These are phyloP conservation scores for Lojkania enalia DNA, from an alignment of 2,329 filamentous ascomycete genomes.

Conservation along the genomic window DNA sequence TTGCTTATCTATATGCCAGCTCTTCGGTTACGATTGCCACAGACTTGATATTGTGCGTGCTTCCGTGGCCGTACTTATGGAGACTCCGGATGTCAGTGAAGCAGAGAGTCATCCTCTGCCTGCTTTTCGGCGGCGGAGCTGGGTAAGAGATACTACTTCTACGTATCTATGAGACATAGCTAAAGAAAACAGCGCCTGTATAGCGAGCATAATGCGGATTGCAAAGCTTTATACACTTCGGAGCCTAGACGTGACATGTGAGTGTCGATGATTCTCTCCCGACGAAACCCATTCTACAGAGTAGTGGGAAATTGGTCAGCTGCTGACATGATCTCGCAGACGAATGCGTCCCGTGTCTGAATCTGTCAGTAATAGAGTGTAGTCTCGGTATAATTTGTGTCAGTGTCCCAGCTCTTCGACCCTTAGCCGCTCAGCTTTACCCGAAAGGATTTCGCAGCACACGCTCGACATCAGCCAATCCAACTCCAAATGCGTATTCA, in stretches of 20 bases:
- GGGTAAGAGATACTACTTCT: conserved; percentile 19
- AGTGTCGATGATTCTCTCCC: conserved; percentile 9
- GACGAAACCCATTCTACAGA: too few species aligned
- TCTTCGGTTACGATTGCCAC: conserved; percentile 29
- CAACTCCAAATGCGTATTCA: conserved; percentile 5
- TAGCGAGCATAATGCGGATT: conserved; percentile 29
- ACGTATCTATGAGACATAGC: conserved; percentile 2
- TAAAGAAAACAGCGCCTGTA: conserved; percentile 23
- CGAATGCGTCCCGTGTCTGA: conserved; percentile 24
- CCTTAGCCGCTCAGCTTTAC: conserved; percentile 24
- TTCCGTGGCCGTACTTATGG: conserved; percentile 33
- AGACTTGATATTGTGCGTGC: conserved; percentile 26
- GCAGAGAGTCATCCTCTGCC: conserved; percentile 30
- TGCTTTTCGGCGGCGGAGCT: conserved; percentile 29
- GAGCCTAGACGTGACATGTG: conserved; percentile 29
- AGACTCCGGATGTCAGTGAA: conserved; percentile 29
- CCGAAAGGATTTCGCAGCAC: conserved; percentile 15
- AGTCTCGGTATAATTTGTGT: conserved; percentile 34
- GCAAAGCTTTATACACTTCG: conserved; percentile 22
- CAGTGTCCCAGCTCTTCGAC: conserved; percentile 32
- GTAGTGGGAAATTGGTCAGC: not conserved
- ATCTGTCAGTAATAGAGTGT: conserved; percentile 34
- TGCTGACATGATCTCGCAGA: conserved; percentile 14
- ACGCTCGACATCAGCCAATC: conserved; percentile 6
- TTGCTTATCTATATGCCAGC: conserved; percentile 32